Evolutionary conservation across 106 monocot genomes (phyloP).

Genomic region (Platanthera zijinensis): DNA sequence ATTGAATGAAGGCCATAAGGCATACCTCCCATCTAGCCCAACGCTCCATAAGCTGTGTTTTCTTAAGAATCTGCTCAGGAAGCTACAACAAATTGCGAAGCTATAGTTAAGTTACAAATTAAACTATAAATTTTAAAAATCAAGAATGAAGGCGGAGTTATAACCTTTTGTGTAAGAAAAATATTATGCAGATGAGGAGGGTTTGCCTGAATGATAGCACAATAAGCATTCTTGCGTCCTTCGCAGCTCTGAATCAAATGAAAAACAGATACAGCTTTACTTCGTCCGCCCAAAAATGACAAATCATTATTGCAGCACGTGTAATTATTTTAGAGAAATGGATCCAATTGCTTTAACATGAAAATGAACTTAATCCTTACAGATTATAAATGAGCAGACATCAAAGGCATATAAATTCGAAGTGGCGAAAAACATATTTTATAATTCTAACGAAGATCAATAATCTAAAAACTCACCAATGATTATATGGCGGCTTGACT

Average conservation of each 20-base stretch:
- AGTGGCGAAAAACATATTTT: not conserved
- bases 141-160: not conserved
- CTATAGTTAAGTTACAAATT: conserved; percentile 1
- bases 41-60: conserved; percentile 92
- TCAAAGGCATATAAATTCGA: not conserved
- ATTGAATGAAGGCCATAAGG: conserved; percentile 1
- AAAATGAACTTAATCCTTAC: conserved; percentile 5
- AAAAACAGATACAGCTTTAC: not conserved
- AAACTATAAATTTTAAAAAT: not conserved
- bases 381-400: not conserved
- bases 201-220: conserved; percentile 66
- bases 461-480: not conserved
- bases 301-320: not conserved
- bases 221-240: conserved; percentile 74
- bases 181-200: conserved; percentile 87
- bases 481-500: not conserved
- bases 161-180: conserved; percentile 79
- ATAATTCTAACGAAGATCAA: not conserved
- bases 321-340: not conserved
- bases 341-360: not conserved
- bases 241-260: conserved; percentile 61
- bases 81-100: conserved; percentile 38
- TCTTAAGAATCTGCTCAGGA: conserved; percentile 81
- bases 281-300: not conserved
- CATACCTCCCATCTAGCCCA: conserved; percentile 99